Evolutionary conservation across 495 filamentous ascomycete genomes (phyloP).

Genomic region (Hypoxylon trugodes): DNA sequence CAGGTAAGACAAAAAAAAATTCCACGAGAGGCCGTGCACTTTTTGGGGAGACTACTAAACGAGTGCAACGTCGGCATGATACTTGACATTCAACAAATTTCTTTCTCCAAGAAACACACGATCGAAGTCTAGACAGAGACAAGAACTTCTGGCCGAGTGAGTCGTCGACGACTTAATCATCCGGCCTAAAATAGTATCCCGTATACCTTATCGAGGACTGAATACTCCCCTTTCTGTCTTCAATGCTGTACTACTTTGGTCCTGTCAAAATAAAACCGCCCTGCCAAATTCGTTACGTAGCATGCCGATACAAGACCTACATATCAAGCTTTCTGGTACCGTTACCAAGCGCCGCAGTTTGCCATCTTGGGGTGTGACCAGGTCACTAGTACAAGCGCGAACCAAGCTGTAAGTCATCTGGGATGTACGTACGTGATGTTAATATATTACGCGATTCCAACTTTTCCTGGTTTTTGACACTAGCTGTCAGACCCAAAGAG

Average conservation of each 20-base stretch:
- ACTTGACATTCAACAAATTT: conserved; percentile 22
- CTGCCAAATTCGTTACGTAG: conserved; percentile 23
- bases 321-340: conserved; percentile 39
- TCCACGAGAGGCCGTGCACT: conserved; percentile 20
- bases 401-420: conserved; percentile 32
- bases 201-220: conserved; percentile 19
- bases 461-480: conserved; percentile 34
- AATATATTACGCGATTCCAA: conserved; percentile 25
- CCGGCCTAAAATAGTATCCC: conserved; percentile 29
- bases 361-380: conserved; percentile 30
- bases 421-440: conserved; percentile 23
- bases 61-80: conserved; percentile 38
- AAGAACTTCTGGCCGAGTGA: conserved; percentile 4
- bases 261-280: conserved; percentile 3
- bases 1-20: conserved; percentile 11
- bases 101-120: conserved; percentile 14
- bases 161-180: conserved; percentile 13
- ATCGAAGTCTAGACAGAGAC: conserved; percentile 18
- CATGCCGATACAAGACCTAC: conserved; percentile 27
- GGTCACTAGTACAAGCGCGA: conserved; percentile 20
- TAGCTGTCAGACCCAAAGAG: conserved; percentile 8
- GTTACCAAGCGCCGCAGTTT: conserved; percentile 32
- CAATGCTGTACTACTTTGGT: background rate
- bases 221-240: background rate
- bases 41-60: conserved; percentile 24